Percentiles rank a stretch among this genome's conserved stretches.
These are phyloP conservation scores for Morella rubra DNA, from an alignment of 306 rosid genomes.

Conservation along the genomic window DNA sequence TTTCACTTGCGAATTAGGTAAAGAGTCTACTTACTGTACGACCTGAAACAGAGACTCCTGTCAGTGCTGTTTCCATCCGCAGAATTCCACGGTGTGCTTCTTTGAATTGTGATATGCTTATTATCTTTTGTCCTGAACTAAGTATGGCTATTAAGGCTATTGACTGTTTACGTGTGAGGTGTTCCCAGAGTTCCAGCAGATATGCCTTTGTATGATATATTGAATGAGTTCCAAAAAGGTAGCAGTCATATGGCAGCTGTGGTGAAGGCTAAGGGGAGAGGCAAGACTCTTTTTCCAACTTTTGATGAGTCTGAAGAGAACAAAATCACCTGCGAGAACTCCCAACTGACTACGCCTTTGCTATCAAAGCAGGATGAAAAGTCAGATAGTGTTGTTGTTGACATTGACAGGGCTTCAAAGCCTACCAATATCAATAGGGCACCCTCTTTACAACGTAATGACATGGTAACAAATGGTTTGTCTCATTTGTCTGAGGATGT, in stretches of 20 bases:
- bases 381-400: conserved; percentile 53
- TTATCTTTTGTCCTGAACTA: conserved; percentile 8
- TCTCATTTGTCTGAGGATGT: conserved; percentile 50
- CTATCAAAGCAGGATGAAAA: conserved; percentile 49
- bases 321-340: conserved; percentile 27
- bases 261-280: conserved; percentile 67
- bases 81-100: conserved; percentile 85
- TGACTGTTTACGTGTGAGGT: conserved; percentile 24
- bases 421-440: conserved; percentile 32
- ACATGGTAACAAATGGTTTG: conserved; percentile 37
- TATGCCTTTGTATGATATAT: conserved; percentile 95
- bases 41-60: conserved; percentile 97
- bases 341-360: conserved; percentile 69
- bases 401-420: conserved; percentile 60
- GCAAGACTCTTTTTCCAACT: conserved; percentile 38
- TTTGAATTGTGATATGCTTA: conserved; percentile 16
- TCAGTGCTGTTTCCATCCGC: conserved; percentile 87
- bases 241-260: conserved; percentile 99
- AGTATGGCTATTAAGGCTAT: conserved; percentile 11
- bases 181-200: conserved; percentile 87
- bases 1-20: conserved; percentile 52
- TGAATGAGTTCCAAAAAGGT: conserved; percentile 97
- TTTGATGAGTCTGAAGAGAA: conserved; percentile 48
- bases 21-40: conserved; percentile 95
- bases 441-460: conserved; percentile 38